These are phyloP conservation scores for Phlyctochytrium bullatum DNA, from an alignment of 192 early-diverging fungal genomes.

Conservation along the genomic window DNA sequence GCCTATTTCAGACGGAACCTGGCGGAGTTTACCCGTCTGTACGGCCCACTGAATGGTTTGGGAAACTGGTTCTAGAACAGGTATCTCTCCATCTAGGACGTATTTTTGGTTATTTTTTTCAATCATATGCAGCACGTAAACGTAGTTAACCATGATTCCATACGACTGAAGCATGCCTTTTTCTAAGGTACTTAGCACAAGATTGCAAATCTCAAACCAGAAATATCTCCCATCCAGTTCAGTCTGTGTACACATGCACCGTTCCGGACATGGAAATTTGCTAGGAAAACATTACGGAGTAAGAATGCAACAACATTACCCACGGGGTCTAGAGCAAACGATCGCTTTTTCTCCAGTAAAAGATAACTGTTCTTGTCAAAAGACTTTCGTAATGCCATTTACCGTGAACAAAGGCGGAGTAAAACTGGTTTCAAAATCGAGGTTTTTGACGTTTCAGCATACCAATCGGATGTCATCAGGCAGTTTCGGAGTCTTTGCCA, in stretches of 20 bases:
- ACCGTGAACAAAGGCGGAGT: conserved; percentile 55
- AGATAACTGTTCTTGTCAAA: conserved; percentile 50
- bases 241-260: conserved; percentile 84
- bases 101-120: conserved; percentile 77
- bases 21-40: neutral
- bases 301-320: no score
- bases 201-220: conserved; percentile 49
- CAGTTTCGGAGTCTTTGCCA: neutral
- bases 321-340: conserved; percentile 80
- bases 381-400: conserved; percentile 26
- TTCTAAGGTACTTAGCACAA: conserved; percentile 27
- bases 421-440: conserved; percentile 55
- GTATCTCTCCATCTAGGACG: conserved; percentile 40
- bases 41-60: conserved; percentile 25
- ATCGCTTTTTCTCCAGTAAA: conserved; percentile 63
- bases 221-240: conserved; percentile 87
- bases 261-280: conserved; percentile 94
- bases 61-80: conserved; percentile 26
- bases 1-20: no score
- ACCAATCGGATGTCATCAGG: neutral
- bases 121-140: conserved; percentile 72
- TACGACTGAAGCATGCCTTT: conserved; percentile 82
- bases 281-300: no score
- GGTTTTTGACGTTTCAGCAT: conserved; percentile 5
- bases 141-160: conserved; percentile 95